Base-by-base conservation (phyloP, 1,139 yeast genomes). In the Yarrowia galli region DNA sequence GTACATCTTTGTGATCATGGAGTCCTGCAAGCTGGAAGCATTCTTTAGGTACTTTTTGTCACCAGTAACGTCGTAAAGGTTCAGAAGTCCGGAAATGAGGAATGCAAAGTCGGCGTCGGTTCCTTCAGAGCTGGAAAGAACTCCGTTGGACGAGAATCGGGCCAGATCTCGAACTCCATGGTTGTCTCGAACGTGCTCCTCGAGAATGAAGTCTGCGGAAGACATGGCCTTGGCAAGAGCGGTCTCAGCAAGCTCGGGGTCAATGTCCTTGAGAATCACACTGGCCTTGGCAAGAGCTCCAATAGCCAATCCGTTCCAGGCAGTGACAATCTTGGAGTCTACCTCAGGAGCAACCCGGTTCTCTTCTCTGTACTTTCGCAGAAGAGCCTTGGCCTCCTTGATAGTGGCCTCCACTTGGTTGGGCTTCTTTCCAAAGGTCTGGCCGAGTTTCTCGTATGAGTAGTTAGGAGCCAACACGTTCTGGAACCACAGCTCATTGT, bases 41-140 rank as follows among this genome's bases (percentile, higher is more conserved):
- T 77, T 73, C 40, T 71, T 71, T 15, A 79, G 71, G 68, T 75
- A 77, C 58, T 72, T 68, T 7, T 70, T 65, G 48, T 77, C 71
- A 58, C 73, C 73, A 0, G 79, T 77, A 4, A 79, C 77, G 32
- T 74, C 77, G 70, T 77, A 78, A 13, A 79, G 73, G 58, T 79
- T 79, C 16, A 79, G 69, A 51, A 80, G 72, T 0, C 82, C 82
- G 5, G 73, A 68, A 18, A 80, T 75, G 58, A 77, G 65, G 68
- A 72, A 77, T 7, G 81, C 78, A 70, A 79, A 80, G 70, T 80
- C 82, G 61, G 79, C 81, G 66, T 73, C 72, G 72, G 78, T 74
- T 9, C 79, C 80, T 5, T 71, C 72, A 4, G 73, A 70, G 10
- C 67, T 68, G 35, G 75, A 68, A 12, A 60, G 51, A 9, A 25